Evolutionary conservation across 2,329 filamentous ascomycete genomes (phyloP), one percentile per base, ranked within the genome.

Genomic region (Fusarium sp.): DNA sequence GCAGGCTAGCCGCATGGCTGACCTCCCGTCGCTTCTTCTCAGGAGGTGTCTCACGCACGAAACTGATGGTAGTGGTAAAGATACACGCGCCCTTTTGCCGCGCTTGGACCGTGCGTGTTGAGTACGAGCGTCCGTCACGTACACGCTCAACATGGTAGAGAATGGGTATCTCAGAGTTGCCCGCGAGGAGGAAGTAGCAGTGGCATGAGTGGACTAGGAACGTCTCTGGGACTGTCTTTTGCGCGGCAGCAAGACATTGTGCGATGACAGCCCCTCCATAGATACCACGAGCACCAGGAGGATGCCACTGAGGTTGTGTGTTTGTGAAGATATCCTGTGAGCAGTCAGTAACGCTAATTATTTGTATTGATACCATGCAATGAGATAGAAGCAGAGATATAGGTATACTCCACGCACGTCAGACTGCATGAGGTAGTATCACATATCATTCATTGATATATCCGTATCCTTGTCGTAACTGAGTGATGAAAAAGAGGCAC

Each of bases 141-240:
- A 99, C 94, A 59, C 94, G 90, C 85, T 98, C 96, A 52, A 99
- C 96, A 80, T 98, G 94, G 85, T 97, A 98, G 71, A 98, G 88
- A 74, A 98, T 93, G 37, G 96, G 96, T 23, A 96, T 92, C 68
- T 93, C 90, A 18, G 90, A 88, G 79, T 96, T 93, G 33, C 96
- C 96, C 9, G 96, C 95, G 4, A 98, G 91, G 38, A 99, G 91
- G 82, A 99, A 99, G 86, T 98, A 99, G 89, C 96, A 98, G 88
- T 99, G 96, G 93, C 97, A 98, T 80, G 93, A 96, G 86, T 99
- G 96, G 56, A 96, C 91, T 67, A 91, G 89, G 83, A 97, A 98
- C 80, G 93, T 87, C 32, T 86, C 82, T 0, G 93, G 92, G 5
- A 99, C 94, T 13, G 96, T 99, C 79, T 91, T 90, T 82, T 97